Evolutionary conservation across 345 rosid species (phyloP), one percentile per base, ranked within the genome.

Genomic region (Psidium guajava): DNA sequence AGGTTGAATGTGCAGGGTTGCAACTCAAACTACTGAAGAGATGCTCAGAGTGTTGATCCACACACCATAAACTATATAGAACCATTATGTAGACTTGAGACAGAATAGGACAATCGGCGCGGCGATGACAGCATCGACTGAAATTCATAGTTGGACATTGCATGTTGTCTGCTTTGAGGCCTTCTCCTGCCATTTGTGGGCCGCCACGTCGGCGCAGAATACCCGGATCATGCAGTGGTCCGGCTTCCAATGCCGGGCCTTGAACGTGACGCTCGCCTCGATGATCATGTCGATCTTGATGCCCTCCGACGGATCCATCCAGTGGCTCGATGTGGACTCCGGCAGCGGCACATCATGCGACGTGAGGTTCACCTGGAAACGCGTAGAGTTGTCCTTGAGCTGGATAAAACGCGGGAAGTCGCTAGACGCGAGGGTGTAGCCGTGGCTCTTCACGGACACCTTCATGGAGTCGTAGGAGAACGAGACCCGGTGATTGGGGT

Each of bases 131-230:
- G 44, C 77, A 69, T 69, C 24, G 24, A 8, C 24, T 69, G 36
- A 64, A 18, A 25, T 50, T 82, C 59, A 82, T 28, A 82, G 83
- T 20, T 82, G 59, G 5, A 82, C 83, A 22, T 53, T 12, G 59
- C 83, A 82, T 3, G 1, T 1, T 40, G 32, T 47, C 57, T 82
- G 11, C 83, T 24, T 3, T 32, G n/a, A 50, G 22, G 57, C 0
- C 22, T 16, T 16, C 18, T 16, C 0, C 54, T 0, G 0, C 18
- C 0, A 0, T 42, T 16, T 15, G 54, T 16, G 57, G 54, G 8
- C 83, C 21, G 7, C 24, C 55, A 51, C 54, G 1, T 25, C 56
- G 28, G 12, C 55, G 57, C 83, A 82, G 32, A 51, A 51, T 51
- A 82, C 15, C 57, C 20, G 20, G 55, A 82, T 49, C 83, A 3